Evolutionary conservation across 768 basidiomycete genomes (phyloP), one percentile per base, ranked within the genome.

Genomic region (Mycena rosella): DNA sequence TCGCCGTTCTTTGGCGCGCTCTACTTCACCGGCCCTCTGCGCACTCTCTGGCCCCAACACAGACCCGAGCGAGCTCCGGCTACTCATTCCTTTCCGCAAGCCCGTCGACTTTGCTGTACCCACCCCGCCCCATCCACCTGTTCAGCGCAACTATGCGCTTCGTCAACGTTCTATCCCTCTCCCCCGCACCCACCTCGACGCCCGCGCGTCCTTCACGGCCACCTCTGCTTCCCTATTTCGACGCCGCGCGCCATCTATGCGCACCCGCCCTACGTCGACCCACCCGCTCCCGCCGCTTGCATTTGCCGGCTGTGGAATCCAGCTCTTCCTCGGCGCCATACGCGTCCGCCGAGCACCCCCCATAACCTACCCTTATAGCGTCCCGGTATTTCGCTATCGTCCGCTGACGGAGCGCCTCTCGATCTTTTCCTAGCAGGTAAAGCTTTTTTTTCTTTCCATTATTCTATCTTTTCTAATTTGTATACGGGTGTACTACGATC

Each of bases 1-100:
- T 52, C 51, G 51, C 29, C 51, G 29, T 52, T 52, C 51, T 52
- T 32, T 52, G 51, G 29, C 29, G 29, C 51, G 51, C 27, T 52
- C 29, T 52, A 52, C 51, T 29, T 29, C 29, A 29, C 51, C 13
- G 47, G 47, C 47, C 47, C 47, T 48, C 47, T 48, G 47, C 47
- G 47, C 47, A 48, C 47, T 48, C 38, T 38, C 38, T 38, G 38
- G 51, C 29, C 51, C 29, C 51, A 52, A 52, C 29, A 52, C 51
- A 32, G 30, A 52, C 51, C 51, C 51, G 51, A 52, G 30, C 51
- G 51, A 52, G 51, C 51, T 48, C 47, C 47, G 47, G 24, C 47
- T 48, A 26, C 47, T 48, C 47, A 24, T 48, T 52, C 51, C 51
- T 52, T 52, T 52, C 51, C 51, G 51, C 51, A 52, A 52, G 51